Evolutionary conservation across 305 asterid genomes (phyloP).

Genomic region (Petunia hybrid): DNA sequence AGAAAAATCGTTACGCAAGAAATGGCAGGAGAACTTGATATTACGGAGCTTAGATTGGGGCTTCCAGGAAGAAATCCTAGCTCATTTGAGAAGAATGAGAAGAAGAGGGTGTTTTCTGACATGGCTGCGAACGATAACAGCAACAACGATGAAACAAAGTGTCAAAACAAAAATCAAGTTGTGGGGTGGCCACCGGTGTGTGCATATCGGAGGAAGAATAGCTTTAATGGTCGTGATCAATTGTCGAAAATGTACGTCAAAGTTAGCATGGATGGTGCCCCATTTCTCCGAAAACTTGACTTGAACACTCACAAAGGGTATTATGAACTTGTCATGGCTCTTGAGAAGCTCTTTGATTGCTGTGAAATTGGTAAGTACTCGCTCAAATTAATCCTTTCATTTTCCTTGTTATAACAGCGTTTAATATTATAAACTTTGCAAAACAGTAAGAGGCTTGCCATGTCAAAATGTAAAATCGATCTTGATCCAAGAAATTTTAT

Average conservation of each 20-base stretch:
- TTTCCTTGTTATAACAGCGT: neutral
- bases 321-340: conserved; percentile 57
- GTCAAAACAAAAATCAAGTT: conserved; percentile 41
- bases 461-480: no score
- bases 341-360: conserved; percentile 65
- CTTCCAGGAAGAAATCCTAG: conserved; percentile 56
- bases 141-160: neutral
- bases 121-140: conserved; percentile 12
- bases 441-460: neutral
- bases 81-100: conserved; percentile 41
- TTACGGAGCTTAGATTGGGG: conserved; percentile 79
- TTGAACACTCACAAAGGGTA: conserved; percentile 55
- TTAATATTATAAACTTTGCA: neutral
- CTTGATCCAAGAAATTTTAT: no score
- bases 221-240: conserved; percentile 30
- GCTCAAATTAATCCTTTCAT: neutral
- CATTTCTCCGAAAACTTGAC: conserved; percentile 77
- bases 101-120: conserved; percentile 66
- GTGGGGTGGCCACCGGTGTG: conserved; percentile 97
- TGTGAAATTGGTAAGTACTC: conserved; percentile 57
- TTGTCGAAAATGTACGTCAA: conserved; percentile 62
- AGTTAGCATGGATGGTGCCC: conserved; percentile 91
- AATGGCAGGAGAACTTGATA: conserved; percentile 40
- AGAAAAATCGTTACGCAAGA: neutral
- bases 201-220: conserved; percentile 58